phyloP scores from a whole-genome alignment of 805 yeast genomes.

The Nakazawaea peltata region DNA sequence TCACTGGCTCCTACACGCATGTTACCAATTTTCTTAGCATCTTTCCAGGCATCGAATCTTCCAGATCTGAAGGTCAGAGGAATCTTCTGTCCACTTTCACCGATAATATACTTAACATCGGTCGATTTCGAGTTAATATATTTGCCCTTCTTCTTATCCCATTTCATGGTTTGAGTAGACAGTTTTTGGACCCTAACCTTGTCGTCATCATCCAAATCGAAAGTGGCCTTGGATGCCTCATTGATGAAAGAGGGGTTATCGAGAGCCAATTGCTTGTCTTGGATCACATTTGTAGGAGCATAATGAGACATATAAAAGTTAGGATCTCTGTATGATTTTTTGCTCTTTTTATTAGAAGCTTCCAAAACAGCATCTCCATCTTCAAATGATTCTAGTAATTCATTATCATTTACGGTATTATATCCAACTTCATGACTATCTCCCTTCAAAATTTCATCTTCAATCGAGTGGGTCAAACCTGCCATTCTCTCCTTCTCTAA shows the following conservation, averaged over 20 bases:
- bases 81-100: conserved; percentile 88
- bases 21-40: conserved; percentile 50
- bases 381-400: conserved; percentile 39
- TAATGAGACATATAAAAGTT: conserved; percentile 79
- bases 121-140: conserved; percentile 74
- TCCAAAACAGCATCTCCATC: conserved; percentile 36
- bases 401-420: conserved; percentile 33
- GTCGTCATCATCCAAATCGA: conserved; percentile 69
- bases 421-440: conserved; percentile 33
- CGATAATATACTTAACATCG: conserved; percentile 82
- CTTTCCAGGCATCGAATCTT: conserved; percentile 86
- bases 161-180: conserved; percentile 57
- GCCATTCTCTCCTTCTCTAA: conserved; percentile 67
- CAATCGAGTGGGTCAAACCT: conserved; percentile 65
- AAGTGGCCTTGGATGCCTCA: conserved; percentile 79
- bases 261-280: conserved; percentile 66
- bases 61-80: conserved; percentile 93
- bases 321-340: conserved; percentile 64
- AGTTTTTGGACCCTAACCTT: conserved; percentile 62
- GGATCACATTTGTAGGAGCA: conserved; percentile 73
- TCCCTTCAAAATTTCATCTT: conserved; percentile 60
- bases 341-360: conserved; percentile 19
- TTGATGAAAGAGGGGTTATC: conserved; percentile 57
- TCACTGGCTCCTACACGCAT: conserved; percentile 48
- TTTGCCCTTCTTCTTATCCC: conserved; percentile 93